Evolutionary conservation across 1,139 yeast species (phyloP).

Genomic region (Blastobotrys apis): DNA sequence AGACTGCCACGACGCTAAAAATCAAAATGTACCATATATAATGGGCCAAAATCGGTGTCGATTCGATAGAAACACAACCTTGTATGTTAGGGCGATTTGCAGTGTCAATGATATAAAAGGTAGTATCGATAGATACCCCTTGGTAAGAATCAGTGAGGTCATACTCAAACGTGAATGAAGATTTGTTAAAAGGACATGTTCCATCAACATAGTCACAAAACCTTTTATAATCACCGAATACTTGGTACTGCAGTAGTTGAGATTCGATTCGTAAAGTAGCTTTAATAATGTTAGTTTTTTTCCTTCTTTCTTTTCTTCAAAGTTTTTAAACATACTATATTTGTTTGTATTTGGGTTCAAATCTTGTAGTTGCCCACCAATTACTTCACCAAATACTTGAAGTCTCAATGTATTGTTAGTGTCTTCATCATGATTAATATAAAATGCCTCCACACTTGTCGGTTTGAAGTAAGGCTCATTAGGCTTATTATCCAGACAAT

Average conservation of each 20-base stretch:
- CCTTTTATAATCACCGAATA: conserved; percentile 25
- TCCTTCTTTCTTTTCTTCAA: background rate
- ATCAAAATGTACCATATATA: conserved; percentile 43
- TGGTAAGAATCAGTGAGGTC: conserved; percentile 27
- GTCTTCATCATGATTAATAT: conserved; percentile 6
- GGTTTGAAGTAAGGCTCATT: conserved; percentile 15
- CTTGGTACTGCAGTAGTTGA: conserved; percentile 16
- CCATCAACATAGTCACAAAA: conserved; percentile 28
- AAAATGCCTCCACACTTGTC: conserved; percentile 11
- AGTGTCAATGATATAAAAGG: conserved; percentile 36
- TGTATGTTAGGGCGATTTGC: conserved; percentile 37
- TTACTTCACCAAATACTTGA: conserved; percentile 26
- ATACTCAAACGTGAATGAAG: conserved; percentile 26
- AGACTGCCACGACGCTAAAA: conserved; percentile 43
- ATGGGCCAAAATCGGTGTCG: conserved; percentile 48
- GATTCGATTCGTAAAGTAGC: conserved; percentile 11
- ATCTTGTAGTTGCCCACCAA: conserved; percentile 27
- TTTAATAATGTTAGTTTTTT: background rate
- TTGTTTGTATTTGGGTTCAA: conserved; percentile 26
- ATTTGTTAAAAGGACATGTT: conserved; percentile 31
- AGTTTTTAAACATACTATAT: conserved; percentile 29
- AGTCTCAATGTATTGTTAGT: conserved; percentile 17
- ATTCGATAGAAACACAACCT: conserved; percentile 47
- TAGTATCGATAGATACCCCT: conserved; percentile 31
- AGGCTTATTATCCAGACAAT: conserved; percentile 12